Base-by-base conservation (phyloP, 108 stramenopile species). In the Conticribra weissflogii region DNA sequence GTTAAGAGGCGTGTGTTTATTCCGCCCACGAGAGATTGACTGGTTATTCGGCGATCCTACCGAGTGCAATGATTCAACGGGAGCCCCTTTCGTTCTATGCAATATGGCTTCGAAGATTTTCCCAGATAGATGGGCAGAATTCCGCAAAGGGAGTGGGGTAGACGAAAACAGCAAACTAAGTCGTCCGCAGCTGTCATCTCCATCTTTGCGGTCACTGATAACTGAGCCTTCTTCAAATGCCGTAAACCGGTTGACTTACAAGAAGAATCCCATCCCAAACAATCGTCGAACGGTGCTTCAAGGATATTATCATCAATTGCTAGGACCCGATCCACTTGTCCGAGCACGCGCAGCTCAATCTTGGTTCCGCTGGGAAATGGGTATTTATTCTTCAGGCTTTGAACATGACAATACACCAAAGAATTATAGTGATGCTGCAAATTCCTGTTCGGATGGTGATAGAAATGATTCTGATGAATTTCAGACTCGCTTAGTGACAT, bases 1-100 rank as follows among this genome's bases (percentile, higher is more conserved):
- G 0, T 70, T 97, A 29, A 77, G 96, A 9, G 96, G 96, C 8
- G 69, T 95, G 3, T 97, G 92, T 66, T 54, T 91, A 0, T 81
- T 97, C 32, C 81, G 88, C 25, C 56, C 67, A 2, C 33, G 58
- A 0, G 96, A 97, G 74, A 77, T 97, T 47, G 87, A 95, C 69
- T 90, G 91, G 88, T 67, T 95, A 32, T 88, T 87, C 72, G 75
- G 74, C 30, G 75, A 79, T 63, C 78, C 78, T n/a, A n/a, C n/a
- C n/a, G n/a, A n/a, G n/a, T n/a, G n/a, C n/a, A n/a, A n/a, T n/a
- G n/a, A n/a, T n/a, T 27, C 59, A 23, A 14, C n/a, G 31, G 19
- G 16, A 23, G 24, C 4, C 3, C 36, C 34, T 16, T n/a, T 34
- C 22, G 19, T 32, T 23, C 0, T 36, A 18, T 29, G 30, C 5